These are phyloP conservation scores for Silene vulgaris DNA, from an alignment of 179 eudicot genomes.

Conservation along the genomic window DNA sequence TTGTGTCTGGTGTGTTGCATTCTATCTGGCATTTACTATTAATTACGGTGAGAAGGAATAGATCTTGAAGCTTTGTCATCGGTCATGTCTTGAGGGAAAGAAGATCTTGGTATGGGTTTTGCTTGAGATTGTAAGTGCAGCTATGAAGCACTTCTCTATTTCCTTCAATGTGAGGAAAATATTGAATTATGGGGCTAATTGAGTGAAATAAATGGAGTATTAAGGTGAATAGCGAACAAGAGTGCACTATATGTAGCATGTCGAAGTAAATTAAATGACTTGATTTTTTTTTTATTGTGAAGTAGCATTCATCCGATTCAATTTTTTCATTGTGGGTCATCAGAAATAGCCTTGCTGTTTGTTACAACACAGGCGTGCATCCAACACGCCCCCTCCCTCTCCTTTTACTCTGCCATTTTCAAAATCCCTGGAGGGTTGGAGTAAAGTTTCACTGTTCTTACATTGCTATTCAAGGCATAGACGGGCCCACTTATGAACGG, in stretches of 20 bases:
- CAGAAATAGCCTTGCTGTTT: background rate
- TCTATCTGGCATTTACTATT: constrained; percentile 2
- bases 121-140: no score
- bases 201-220: no score
- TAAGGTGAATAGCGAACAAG: no score
- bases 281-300: background rate
- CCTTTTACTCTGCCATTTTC: background rate
- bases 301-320: background rate
- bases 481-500: background rate
- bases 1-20: background rate
- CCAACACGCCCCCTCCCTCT: background rate
- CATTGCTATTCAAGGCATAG: background rate
- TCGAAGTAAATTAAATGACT: no score
- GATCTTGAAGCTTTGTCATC: background rate
- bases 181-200: no score
- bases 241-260: no score
- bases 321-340: background rate
- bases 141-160: no score
- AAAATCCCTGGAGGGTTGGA: background rate
- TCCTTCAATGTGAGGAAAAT: no score
- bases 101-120: no score
- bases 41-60: background rate
- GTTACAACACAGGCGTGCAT: background rate
- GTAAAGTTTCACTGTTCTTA: no score
- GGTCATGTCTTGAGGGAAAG: background rate